Base-by-base conservation (phyloP, 345 rosid species). In the Erodium maritimum region DNA sequence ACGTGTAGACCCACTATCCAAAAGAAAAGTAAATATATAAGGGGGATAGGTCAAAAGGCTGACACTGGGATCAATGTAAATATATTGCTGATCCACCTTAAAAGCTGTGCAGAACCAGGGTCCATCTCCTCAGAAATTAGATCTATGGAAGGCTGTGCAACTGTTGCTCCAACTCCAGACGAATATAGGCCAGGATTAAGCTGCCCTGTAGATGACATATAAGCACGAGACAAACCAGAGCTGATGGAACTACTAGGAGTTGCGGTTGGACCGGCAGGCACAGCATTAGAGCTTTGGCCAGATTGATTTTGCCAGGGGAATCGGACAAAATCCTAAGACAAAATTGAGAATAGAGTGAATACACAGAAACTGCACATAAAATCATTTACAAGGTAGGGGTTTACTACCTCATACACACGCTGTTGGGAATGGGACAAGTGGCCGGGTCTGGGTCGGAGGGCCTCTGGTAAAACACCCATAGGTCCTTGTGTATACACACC, bases 361-460 rank as follows among this genome's bases (percentile, higher is more conserved):
- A 29, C 5, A 29, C 37, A 29, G 54, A 2, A 54, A 55, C 21
- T 59, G 25, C 52, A 59, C 33, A 54, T 37, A 24, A 64, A 54
- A 37, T 55, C 51, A 53, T 50, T 33, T 23, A 60, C 67, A 63
- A 59, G 19, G 50, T 17, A 21, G 70, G 19, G 17, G 14, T 48
- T 17, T 54, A 59, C 4, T 75, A 87, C 99, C 97, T 93, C 97
- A 59, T 93, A 93, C 69, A 93, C 99, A 62, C 99, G 80, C 79
- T 89, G 95, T 65, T 89, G 99, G 70, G 97, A 80, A 46, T 74
- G 54, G 20, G 99, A 82, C 66, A 89, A 73, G 46, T 93, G 95
- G 59, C 99, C 99, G 22, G 99, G 95, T 65, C 85, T 93, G n/a
- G 95, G 99, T 23, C 96, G 90, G 23, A 93, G 90, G 29, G 99